phyloP scores from a whole-genome alignment of 768 basidiomycete species.

The Paxillus rubicundulus region DNA sequence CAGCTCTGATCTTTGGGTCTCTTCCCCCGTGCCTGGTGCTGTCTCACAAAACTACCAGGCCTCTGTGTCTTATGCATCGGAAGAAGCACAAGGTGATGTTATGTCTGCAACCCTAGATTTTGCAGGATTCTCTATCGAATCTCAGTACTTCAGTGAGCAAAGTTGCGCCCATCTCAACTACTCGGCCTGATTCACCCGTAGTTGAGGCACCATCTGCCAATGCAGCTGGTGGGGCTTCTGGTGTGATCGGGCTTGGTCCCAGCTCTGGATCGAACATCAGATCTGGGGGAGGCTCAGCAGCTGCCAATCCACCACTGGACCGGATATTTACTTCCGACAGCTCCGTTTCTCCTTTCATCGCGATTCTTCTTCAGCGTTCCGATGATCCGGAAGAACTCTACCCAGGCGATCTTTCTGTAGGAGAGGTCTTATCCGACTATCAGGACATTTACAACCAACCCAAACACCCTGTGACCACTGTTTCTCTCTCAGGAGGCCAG shows the following conservation, averaged over 20 bases:
- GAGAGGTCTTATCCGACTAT: conserved; percentile 53
- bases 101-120: conserved; percentile 30
- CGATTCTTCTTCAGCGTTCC: conserved; percentile 61
- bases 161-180: neutral
- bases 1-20: conserved; percentile 68
- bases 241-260: conserved; percentile 60
- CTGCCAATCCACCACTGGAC: conserved; percentile 57
- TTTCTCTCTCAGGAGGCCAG: conserved; percentile 42
- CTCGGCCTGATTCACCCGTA: conserved; percentile 9
- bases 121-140: conserved; percentile 45
- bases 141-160: conserved; percentile 33
- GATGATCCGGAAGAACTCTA: conserved; percentile 50
- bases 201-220: conserved; percentile 16
- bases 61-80: conserved; percentile 53
- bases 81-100: conserved; percentile 29
- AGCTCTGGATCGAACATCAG: conserved; percentile 53
- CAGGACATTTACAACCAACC: conserved; percentile 49
- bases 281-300: conserved; percentile 28
- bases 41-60: conserved; percentile 37
- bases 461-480: conserved; percentile 45
- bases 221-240: conserved; percentile 20
- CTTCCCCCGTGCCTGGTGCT: conserved; percentile 40
- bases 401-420: conserved; percentile 62
- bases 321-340: conserved; percentile 61
- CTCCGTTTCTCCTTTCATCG: conserved; percentile 57